A percentile compares a stretch with the other conserved stretches of the same genome.
phyloP scores from a whole-genome alignment of 352 stramenopile genomes.

The Phytophthora boehmeriae region DNA sequence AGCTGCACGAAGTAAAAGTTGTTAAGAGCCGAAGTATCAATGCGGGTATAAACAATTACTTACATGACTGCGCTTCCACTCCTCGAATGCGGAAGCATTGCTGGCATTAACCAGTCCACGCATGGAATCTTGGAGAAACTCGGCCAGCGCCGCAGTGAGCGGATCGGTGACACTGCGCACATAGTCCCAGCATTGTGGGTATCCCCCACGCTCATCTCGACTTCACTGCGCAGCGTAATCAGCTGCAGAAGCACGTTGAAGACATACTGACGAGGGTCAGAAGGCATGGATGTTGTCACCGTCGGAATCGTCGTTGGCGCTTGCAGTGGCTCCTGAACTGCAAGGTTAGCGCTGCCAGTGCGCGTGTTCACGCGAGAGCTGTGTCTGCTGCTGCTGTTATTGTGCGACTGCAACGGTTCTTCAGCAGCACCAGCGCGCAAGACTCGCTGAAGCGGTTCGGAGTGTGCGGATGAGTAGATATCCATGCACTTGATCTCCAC shows the following conservation, averaged over 20 bases:
- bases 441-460: conserved; percentile 52
- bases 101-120: conserved; percentile 25
- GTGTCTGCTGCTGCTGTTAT: conserved; percentile 27
- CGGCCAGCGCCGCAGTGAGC: conserved; percentile 52
- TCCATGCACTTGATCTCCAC: conserved; percentile 65
- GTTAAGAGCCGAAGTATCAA: conserved; percentile 4
- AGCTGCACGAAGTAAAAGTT: conserved; percentile 35
- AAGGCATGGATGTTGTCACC: conserved; percentile 32
- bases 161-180: conserved; percentile 56
- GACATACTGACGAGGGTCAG: conserved; percentile 76
- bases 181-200: conserved; percentile 60
- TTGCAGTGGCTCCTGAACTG: conserved; percentile 16
- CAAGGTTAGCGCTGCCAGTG: conserved; percentile 27
- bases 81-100: conserved; percentile 14
- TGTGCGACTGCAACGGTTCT: conserved; percentile 41
- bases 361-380: conserved; percentile 36
- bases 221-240: conserved; percentile 72
- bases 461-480: conserved; percentile 63
- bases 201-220: conserved; percentile 72
- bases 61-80: conserved; percentile 76
- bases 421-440: conserved; percentile 52
- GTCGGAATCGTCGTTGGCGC: conserved; percentile 13
- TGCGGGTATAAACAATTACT: conserved; percentile 12
- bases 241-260: conserved; percentile 83
- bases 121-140: conserved; percentile 50